These are phyloP conservation scores for Botrytis deweyae DNA, from an alignment of 2,329 filamentous ascomycete genomes.

Conservation along the genomic window DNA sequence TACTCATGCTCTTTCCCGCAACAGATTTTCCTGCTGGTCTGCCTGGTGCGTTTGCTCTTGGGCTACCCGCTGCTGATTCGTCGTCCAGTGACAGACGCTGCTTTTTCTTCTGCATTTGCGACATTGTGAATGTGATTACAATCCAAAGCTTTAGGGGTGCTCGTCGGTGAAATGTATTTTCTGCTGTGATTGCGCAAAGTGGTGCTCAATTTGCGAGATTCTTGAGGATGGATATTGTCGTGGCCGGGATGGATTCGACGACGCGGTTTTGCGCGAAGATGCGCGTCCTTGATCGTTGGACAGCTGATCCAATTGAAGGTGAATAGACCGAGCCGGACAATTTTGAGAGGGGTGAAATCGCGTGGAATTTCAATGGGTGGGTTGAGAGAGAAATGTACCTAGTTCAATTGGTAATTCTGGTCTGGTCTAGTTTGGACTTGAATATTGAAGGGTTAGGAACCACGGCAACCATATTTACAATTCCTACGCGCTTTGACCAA, in stretches of 20 bases:
- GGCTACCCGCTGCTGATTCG: background rate
- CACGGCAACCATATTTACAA: constrained; percentile 13
- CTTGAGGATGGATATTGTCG: background rate
- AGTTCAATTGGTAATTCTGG: background rate
- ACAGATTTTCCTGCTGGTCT: constrained; percentile 11
- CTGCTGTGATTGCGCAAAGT: background rate
- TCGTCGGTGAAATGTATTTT: background rate
- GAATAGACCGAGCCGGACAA: background rate
- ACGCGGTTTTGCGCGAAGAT: constrained; percentile 14
- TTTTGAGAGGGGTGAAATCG: too few species aligned
- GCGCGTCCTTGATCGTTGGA: background rate
- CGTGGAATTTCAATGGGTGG: background rate
- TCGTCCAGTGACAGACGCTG: constrained; percentile 7
- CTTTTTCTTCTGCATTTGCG: constrained; percentile 19
- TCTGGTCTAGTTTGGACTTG: background rate
- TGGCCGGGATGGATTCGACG: background rate
- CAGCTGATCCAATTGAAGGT: background rate
- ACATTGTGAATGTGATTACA: constrained; percentile 2
- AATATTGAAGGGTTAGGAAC: background rate
- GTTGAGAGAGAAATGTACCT: background rate
- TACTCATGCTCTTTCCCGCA: background rate
- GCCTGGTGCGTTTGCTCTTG: background rate
- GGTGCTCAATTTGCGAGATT: background rate
- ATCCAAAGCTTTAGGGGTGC: background rate
- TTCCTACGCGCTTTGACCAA: background rate